A percentile compares a stretch with the other conserved stretches of the same genome.
These are phyloP conservation scores for Dipodascus albidus DNA, from an alignment of 805 yeast species.

Conservation along the genomic window DNA sequence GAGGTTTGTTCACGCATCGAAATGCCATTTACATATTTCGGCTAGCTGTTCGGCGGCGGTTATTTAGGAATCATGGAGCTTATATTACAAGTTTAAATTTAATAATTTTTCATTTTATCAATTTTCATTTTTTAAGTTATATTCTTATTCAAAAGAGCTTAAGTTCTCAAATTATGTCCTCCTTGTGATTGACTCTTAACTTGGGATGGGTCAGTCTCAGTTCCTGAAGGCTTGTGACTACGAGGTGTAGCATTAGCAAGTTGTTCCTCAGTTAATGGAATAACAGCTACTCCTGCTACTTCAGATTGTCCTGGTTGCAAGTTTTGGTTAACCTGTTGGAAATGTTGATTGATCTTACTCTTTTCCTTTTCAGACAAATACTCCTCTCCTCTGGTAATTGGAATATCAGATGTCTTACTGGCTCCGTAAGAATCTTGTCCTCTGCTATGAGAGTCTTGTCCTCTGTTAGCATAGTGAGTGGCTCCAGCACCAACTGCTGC, in stretches of 20 bases:
- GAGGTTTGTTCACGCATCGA: neutral
- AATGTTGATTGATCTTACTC: neutral
- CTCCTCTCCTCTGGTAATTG: neutral
- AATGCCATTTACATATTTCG: neutral
- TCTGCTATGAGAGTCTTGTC: neutral
- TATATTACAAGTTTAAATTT: too few species aligned
- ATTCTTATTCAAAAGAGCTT: too few species aligned
- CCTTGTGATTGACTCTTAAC: neutral
- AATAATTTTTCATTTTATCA: too few species aligned
- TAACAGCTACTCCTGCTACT: neutral
- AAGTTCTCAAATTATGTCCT: neutral
- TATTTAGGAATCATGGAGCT: neutral
- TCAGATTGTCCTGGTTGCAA: neutral
- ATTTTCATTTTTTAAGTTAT: too few species aligned
- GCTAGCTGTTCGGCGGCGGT: too few species aligned
- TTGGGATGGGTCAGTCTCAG: neutral
- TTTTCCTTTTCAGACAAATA: neutral
- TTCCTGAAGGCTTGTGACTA: neutral
- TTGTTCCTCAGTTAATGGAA: slow-evolving; percentile 1
- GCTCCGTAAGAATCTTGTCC: neutral
- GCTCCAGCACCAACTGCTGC: neutral
- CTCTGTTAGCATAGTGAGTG: neutral
- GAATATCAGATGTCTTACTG: neutral
- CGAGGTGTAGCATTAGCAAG: neutral
- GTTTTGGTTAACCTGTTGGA: neutral